Evolutionary conservation across 441 rosid species (phyloP).

Genomic region (Erysimum pusillum): DNA sequence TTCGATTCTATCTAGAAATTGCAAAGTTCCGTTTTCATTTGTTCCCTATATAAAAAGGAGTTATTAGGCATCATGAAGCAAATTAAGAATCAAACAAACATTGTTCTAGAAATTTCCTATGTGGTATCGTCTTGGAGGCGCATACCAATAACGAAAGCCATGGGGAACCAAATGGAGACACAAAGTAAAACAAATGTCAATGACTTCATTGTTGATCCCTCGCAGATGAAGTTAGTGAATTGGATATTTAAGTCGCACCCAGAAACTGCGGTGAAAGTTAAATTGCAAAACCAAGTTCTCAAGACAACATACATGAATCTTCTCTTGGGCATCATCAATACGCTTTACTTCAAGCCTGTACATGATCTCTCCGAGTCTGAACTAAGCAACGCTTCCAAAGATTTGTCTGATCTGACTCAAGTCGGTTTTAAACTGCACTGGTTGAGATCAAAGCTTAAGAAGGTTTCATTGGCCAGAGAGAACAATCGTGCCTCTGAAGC

Average conservation of each 20-base stretch:
- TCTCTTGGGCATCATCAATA: not conserved
- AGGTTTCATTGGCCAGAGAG: not conserved
- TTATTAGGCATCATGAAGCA: not conserved
- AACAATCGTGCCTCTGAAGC: not conserved
- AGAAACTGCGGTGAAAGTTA: constrained; percentile 1
- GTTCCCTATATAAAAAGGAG: not conserved
- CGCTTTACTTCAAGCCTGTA: not conserved
- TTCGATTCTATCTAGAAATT: not conserved
- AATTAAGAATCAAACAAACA: not conserved
- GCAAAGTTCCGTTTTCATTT: not conserved
- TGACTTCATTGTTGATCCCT: not conserved
- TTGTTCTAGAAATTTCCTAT: not conserved
- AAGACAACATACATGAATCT: not conserved
- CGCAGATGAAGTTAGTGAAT: not conserved
- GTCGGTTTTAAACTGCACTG: not conserved
- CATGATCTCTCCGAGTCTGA: not conserved
- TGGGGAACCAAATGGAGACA: not conserved
- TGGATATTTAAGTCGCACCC: not conserved
- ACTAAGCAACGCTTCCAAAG: not conserved
- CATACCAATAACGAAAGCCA: too few species aligned
- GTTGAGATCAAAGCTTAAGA: not conserved
- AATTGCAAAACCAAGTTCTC: not conserved
- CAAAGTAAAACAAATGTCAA: not conserved
- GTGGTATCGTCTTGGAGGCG: not conserved
- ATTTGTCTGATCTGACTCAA: constrained; percentile 1